Evolutionary conservation across 2,329 filamentous ascomycete genomes (phyloP).

Genomic region (Dothidotthia symphoricarpi): DNA sequence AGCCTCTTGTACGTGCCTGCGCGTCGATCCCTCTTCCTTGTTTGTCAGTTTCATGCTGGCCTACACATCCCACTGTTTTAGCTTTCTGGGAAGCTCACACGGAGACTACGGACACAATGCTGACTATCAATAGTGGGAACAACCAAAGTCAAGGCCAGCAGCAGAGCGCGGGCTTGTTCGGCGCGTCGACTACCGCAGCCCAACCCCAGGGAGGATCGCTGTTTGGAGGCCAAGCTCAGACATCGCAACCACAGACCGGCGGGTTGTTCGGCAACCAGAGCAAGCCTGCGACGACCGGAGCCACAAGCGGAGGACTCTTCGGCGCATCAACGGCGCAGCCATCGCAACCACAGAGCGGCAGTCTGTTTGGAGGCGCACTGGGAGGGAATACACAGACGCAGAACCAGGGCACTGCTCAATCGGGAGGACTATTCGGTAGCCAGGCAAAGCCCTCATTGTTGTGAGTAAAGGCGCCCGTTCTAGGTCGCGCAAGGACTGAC

Average conservation of each 20-base stretch:
- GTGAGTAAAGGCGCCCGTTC: slow-evolving; percentile 26
- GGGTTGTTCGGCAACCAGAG: slow-evolving; percentile 41
- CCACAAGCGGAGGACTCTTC: slow-evolving; percentile 35
- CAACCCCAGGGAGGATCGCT: slow-evolving; percentile 29
- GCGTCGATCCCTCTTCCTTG: neutral
- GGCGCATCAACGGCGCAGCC: slow-evolving; percentile 33
- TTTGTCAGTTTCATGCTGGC: neutral
- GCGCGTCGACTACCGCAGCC: slow-evolving; percentile 19
- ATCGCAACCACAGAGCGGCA: slow-evolving; percentile 26
- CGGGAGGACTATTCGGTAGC: slow-evolving; percentile 37
- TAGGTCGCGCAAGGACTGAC: slow-evolving; percentile 27
- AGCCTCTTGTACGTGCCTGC: slow-evolving; percentile 48
- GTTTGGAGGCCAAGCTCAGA: slow-evolving; percentile 21
- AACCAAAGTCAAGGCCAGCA: slow-evolving; percentile 32
- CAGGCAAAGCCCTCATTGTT: slow-evolving; percentile 40
- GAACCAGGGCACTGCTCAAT: slow-evolving; percentile 21
- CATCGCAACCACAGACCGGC: slow-evolving; percentile 24
- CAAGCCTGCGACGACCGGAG: slow-evolving; percentile 31
- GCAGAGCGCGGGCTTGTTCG: slow-evolving; percentile 31
- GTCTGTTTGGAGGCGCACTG: slow-evolving; percentile 38
- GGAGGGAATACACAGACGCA: slow-evolving; percentile 30
- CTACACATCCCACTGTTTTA: too few species aligned
- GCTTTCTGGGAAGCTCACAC: too few species aligned
- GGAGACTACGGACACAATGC: slow-evolving; percentile 11
- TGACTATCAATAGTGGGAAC: slow-evolving; percentile 32